Evolutionary conservation across 371 early-diverging fungal genomes (phyloP).

Genomic region (Catenaria anguillulae): DNA sequence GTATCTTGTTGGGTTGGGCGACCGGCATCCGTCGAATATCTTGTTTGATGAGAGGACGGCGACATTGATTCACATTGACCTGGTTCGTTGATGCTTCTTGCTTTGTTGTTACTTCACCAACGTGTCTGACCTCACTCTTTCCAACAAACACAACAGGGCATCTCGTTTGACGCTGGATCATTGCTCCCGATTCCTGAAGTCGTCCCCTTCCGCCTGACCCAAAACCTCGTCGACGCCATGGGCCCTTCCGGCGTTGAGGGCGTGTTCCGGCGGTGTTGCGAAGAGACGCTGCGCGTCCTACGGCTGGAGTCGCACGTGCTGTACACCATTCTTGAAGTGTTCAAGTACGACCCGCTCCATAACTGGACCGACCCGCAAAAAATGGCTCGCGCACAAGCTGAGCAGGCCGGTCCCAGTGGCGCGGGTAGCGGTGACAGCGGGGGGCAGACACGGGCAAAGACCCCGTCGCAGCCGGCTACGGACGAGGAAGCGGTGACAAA

Average conservation of each 20-base stretch:
- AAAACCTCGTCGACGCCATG: conserved; percentile 86
- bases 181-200: conserved; percentile 79
- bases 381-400: neutral
- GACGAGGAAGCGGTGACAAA: too few species aligned
- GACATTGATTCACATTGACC: conserved; percentile 94
- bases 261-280: conserved; percentile 52
- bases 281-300: conserved; percentile 57
- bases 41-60: conserved; percentile 69
- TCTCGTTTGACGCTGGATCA: conserved; percentile 91
- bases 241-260: conserved; percentile 68
- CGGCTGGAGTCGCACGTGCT: conserved; percentile 62
- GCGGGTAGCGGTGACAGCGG: conserved; percentile 6
- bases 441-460: conserved; percentile 4
- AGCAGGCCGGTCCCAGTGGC: conserved; percentile 1
- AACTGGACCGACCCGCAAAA: conserved; percentile 34
- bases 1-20: conserved; percentile 95
- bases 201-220: conserved; percentile 97
- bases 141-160: conserved; percentile 32
- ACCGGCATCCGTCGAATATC: conserved; percentile 97
- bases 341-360: conserved; percentile 86
- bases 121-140: too few species aligned
- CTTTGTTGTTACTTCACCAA: too few species aligned
- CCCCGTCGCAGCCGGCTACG: too few species aligned
- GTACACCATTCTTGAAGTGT: conserved; percentile 72
- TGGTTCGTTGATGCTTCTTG: too few species aligned